Evolutionary conservation across 805 yeast genomes (phyloP).

Genomic region (Myxozyma kluyveri): DNA sequence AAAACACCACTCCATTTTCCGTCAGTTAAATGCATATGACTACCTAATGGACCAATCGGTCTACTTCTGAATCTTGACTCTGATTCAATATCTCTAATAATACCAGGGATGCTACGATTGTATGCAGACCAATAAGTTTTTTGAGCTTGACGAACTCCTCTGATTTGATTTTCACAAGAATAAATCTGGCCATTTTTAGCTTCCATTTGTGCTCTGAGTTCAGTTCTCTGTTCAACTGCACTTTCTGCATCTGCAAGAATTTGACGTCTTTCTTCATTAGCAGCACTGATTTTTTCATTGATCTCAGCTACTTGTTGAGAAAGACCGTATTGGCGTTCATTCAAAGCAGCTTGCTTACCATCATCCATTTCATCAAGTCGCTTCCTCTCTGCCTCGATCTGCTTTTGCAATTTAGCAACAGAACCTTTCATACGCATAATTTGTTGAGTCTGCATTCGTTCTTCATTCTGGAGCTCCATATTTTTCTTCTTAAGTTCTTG

Average conservation of each 20-base stretch:
- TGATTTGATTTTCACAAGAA: conserved; percentile 10
- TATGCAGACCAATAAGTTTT: conserved; percentile 46
- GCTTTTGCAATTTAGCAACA: no score
- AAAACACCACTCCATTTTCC: conserved; percentile 59
- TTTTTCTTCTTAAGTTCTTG: conserved; percentile 5
- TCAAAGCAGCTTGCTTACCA: conserved; percentile 1
- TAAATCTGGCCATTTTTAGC: conserved; percentile 14
- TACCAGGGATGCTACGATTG: conserved; percentile 46
- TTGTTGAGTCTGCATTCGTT: no score
- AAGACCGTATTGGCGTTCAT: no score
- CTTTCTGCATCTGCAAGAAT: no score
- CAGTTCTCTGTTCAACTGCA: no score
- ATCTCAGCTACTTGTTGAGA: no score
- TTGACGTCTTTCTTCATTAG: no score
- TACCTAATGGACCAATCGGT: conserved; percentile 84
- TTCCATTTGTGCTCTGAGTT: conserved; percentile 10
- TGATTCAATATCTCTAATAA: conserved; percentile 45
- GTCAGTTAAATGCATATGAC: conserved; percentile 54
- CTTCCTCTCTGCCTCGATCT: conserved; percentile 36
- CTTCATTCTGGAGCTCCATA: neutral
- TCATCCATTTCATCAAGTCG: conserved; percentile 18
- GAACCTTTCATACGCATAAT: conserved; percentile 12
- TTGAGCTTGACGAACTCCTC: conserved; percentile 30
- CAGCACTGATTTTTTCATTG: no score
- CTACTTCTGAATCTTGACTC: conserved; percentile 43